Percentiles rank a stretch among this genome's conserved stretches.
Conservation (phyloP, 192 early-diverging fungal genomes). For the Coemansia sp. region DNA sequence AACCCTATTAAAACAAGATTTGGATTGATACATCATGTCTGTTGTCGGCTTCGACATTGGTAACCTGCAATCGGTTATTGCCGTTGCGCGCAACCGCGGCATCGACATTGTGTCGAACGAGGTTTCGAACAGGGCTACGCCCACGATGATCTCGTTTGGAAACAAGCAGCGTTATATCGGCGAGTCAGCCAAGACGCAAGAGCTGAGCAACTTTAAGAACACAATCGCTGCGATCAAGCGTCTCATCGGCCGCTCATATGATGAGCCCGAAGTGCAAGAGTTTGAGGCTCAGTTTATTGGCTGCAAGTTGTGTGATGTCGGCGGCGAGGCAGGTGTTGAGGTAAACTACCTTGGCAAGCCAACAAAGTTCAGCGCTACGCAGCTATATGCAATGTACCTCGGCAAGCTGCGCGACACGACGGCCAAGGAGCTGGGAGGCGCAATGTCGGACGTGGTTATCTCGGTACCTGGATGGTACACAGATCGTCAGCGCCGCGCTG, state of each 20-base stretch:
- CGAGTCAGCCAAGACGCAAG: conserved; percentile 91
- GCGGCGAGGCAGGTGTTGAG: conserved; percentile 83
- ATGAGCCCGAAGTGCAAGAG: conserved; percentile 79
- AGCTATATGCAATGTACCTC: conserved; percentile 93
- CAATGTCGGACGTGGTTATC: conserved; percentile 90
- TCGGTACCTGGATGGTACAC: conserved; percentile 95
- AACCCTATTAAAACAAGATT: conserved; percentile 2
- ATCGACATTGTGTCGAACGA: conserved; percentile 98
- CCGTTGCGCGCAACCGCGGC: conserved; percentile 95
- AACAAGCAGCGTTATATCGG: conserved; percentile 93
- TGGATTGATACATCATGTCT: conserved; percentile 13
- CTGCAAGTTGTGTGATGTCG: conserved; percentile 73
- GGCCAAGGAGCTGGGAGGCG: conserved; percentile 73
- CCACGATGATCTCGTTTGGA: conserved; percentile 92
- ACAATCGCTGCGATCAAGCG: conserved; percentile 90
- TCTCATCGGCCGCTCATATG: conserved; percentile 79
- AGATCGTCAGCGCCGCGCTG: conserved; percentile 84
- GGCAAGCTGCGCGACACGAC: conserved; percentile 90
- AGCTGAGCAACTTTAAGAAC: conserved; percentile 97
- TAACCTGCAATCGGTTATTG: conserved; percentile 93
- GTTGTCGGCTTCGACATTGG: conserved; percentile 95
- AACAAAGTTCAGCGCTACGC: conserved; percentile 78
- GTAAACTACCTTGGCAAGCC: conserved; percentile 80
- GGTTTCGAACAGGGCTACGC: conserved; percentile 94
- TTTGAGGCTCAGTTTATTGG: conserved; percentile 83